Conservation (phyloP, 768 basidiomycete genomes). For the Suillus sp. region DNA sequence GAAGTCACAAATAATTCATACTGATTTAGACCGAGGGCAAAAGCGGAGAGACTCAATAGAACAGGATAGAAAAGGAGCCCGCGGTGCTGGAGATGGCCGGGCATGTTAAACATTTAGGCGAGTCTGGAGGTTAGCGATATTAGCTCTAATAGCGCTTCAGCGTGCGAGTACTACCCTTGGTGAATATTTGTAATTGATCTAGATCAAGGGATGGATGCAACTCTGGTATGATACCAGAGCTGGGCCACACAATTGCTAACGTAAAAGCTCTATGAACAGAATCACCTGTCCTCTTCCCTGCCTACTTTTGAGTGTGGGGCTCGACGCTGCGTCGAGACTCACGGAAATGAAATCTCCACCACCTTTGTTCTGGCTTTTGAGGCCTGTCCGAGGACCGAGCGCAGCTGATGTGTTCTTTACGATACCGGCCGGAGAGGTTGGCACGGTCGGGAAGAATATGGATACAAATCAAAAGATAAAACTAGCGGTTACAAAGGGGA, state of each 20-base stretch:
- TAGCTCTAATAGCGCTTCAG: background rate
- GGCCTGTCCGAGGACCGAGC: background rate
- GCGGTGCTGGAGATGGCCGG: constrained; percentile 6
- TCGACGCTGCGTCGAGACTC: background rate
- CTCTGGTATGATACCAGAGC: background rate
- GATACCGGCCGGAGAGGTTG: background rate
- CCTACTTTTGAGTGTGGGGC: background rate
- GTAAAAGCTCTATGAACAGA: background rate
- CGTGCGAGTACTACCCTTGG: background rate
- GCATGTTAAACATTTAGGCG: constrained; percentile 1
- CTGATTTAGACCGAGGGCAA: background rate
- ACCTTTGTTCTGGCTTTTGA: background rate
- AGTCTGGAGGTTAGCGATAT: background rate
- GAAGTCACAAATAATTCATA: background rate
- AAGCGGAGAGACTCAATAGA: background rate
- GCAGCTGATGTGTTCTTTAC: background rate
- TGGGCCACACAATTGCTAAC: background rate
- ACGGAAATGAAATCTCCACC: background rate
- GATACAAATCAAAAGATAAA: background rate
- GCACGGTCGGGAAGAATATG: background rate
- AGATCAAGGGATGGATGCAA: background rate
- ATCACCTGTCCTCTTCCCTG: background rate
- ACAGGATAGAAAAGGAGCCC: background rate
- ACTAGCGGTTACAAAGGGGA: background rate
- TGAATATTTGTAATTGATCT: background rate